Evolutionary conservation across 2,329 filamentous ascomycete genomes (phyloP), one percentile per base, ranked within the genome.

Genomic region (Monilinia aucupariae): DNA sequence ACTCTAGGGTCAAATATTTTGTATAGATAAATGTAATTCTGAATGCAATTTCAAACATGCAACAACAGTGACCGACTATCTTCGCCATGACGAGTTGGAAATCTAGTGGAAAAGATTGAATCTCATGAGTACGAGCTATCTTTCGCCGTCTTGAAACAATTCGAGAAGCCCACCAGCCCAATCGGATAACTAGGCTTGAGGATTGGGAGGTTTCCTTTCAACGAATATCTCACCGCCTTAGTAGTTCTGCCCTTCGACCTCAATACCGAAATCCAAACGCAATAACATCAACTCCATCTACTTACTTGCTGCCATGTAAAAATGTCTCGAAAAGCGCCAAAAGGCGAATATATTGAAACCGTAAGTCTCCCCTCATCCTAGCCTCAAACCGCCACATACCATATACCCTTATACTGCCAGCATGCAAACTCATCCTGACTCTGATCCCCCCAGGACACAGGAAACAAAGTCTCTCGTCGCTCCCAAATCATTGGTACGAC

Each of bases 331-430:
- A 89, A 92, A 74, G 81, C 86, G 58, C 82, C 84, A 12, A 96
- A 92, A 77, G 91, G 91, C 77, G 92, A 97, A 77, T 97, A 97
- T 75, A 97, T 99, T 67, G 93, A 97, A 78, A 99, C 94, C 61
- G 92, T 96, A 82, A 71, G 83, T 66, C n/a, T 43, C 22, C 25
- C 34, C 15, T 45, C 22, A 39, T 20, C 12, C 20, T 1, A 20
- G 43, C 1, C 20, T 45, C 22, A 13, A 1, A 7, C 20, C 13
- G 6, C 12, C 22, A 54, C 2, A 9, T 15, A 6, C 41, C n/a
- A 22, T 6, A 54, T 20, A 22, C 30, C 34, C 3, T 55, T 47
- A 45, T 62, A 54, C 25, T n/a, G 37, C 45, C 39, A 32, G 53
- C 64, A n/a, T 30, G 27, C 32, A 69, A 59, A 37, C 1, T 32